phyloP scores from a whole-genome alignment of 805 yeast genomes.

The Starmerella khaoyaiensis region DNA sequence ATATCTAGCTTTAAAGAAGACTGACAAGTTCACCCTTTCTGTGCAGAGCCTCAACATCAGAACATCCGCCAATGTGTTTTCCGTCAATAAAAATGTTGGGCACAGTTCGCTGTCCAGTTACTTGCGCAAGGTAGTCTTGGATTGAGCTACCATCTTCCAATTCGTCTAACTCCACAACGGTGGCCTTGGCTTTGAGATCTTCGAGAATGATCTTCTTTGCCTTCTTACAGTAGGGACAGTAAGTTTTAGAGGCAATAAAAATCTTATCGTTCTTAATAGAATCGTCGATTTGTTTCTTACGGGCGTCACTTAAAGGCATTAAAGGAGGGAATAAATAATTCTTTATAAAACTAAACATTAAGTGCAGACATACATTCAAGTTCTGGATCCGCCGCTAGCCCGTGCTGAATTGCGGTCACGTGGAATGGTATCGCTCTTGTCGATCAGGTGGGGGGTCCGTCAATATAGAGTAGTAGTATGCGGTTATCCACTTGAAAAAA shows the following conservation, averaged over 20 bases:
- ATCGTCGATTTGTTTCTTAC: slow-evolving; percentile 37
- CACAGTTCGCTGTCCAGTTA: slow-evolving; percentile 86
- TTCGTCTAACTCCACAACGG: slow-evolving; percentile 25
- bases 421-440: too few relatives aligned
- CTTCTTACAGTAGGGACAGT: slow-evolving; percentile 48
- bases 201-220: slow-evolving; percentile 36
- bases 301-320: slow-evolving; percentile 18
- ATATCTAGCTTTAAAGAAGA: slow-evolving; percentile 21
- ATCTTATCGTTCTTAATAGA: slow-evolving; percentile 53
- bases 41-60: slow-evolving; percentile 65
- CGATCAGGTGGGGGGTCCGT: too few relatives aligned
- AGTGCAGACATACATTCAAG: background rate
- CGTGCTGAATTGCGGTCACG: too few relatives aligned
- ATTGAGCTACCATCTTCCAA: slow-evolving; percentile 61
- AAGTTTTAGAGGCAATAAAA: slow-evolving; percentile 72
- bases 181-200: slow-evolving; percentile 30
- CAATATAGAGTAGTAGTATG: too few relatives aligned
- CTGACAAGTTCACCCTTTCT: slow-evolving; percentile 46
- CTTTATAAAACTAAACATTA: background rate
- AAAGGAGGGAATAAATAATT: slow-evolving; percentile 14
- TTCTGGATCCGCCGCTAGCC: too few relatives aligned
- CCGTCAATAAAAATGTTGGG: slow-evolving; percentile 87
- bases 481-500: too few relatives aligned
- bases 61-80: slow-evolving; percentile 90
- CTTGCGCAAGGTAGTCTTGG: slow-evolving; percentile 61